A percentile compares a stretch with the other conserved stretches of the same genome.
phyloP scores from a whole-genome alignment of 805 yeast species.

The Blastobotrys terrestris region DNA sequence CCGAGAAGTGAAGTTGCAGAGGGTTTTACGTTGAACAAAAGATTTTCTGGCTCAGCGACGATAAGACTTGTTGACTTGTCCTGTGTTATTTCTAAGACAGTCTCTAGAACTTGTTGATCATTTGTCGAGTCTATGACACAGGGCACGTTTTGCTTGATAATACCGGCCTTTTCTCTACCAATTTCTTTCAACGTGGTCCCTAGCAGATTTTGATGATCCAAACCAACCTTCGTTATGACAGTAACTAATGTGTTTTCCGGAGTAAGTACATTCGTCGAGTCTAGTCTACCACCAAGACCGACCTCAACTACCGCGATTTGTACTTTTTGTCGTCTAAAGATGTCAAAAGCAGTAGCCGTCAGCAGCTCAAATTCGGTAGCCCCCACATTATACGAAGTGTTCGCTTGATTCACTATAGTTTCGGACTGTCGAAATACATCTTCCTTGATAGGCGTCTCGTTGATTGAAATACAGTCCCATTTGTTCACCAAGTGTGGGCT shows the following conservation, averaged over 20 bases:
- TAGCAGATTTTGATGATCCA: slow-evolving; percentile 75
- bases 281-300: slow-evolving; percentile 86
- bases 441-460: slow-evolving; percentile 49
- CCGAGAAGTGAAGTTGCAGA: slow-evolving; percentile 57
- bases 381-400: slow-evolving; percentile 40
- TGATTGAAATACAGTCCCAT: slow-evolving; percentile 69
- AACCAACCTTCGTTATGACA: slow-evolving; percentile 77
- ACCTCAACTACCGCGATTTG: slow-evolving; percentile 85
- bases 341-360: slow-evolving; percentile 78
- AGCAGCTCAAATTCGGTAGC: slow-evolving; percentile 87
- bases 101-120: slow-evolving; percentile 36
- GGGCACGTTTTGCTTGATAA: slow-evolving; percentile 55
- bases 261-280: slow-evolving; percentile 71
- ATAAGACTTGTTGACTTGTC: slow-evolving; percentile 1
- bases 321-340: slow-evolving; percentile 55
- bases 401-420: slow-evolving; percentile 36
- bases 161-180: slow-evolving; percentile 82
- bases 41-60: slow-evolving; percentile 5
- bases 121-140: slow-evolving; percentile 72
- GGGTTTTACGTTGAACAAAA: slow-evolving; percentile 5
- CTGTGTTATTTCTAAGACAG: slow-evolving; percentile 11
- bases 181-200: slow-evolving; percentile 63
- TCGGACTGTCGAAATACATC: slow-evolving; percentile 42
- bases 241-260: slow-evolving; percentile 46
- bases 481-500: slow-evolving; percentile 77